Base-by-base conservation (phyloP, 2,329 filamentous ascomycete species). In the Arthrobotrys entomopaga region DNA sequence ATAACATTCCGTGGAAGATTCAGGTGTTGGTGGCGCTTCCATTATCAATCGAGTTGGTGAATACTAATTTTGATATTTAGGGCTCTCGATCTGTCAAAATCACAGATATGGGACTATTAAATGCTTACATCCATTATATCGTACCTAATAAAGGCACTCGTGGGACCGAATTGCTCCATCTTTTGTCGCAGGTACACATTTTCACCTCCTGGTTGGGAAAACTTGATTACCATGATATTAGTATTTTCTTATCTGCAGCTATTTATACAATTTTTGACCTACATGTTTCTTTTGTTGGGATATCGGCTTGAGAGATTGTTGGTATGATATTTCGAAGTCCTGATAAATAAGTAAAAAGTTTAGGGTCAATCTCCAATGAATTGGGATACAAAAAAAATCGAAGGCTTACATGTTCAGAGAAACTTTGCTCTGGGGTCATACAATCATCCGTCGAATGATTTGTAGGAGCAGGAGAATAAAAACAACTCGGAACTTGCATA, bases 371-470 rank as follows among this genome's bases (percentile, higher is more conserved):
- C 6, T 34, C 63, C 24, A 74, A n/a, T 15, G 13, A 40, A 24
- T 22, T 13, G 38, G 13, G 2, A 46, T 8, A 38, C 7, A 19
- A 42, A 46, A 46, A 46, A 46, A 8, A 1, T 7, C 5, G 42
- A 46, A 7, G 42, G 15, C 70, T 67, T 66, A 74, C 70, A 22
- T 66, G 56, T 59, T 74, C 70, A 13, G 70, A 74, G 22, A 67
- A 57, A 40, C 58, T 64, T 19, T 67, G 38, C 6, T 74, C 70
- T 13, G 70, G 70, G 8, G 70, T 74, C 57, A 59, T 59, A 46
- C 70, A 74, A 7, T 74, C 70, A 15, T 74, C 70, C 15, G 70
- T 67, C 11, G 70, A 74, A 22, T 67, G 67, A 50, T 34, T 64
- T 11, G 70, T 74, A 8, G 70, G 57, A 48, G 70, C 34, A 3